Evolutionary conservation across 2,329 filamentous ascomycete species (phyloP).

Genomic region (Penicillium hesseltinei): DNA sequence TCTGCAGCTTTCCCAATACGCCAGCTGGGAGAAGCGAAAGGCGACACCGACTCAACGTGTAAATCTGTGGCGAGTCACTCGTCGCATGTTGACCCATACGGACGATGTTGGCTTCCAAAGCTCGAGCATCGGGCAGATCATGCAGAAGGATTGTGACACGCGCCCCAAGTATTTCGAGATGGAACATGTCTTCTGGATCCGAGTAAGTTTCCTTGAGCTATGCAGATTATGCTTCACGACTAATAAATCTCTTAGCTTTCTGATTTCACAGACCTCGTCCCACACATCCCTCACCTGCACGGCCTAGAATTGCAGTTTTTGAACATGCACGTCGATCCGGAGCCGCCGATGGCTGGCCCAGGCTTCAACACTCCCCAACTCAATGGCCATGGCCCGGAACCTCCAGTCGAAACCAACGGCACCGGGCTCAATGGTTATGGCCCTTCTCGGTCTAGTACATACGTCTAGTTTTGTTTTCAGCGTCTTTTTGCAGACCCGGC

Average conservation of each 20-base stretch:
- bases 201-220: slow-evolving; percentile 33
- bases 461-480: slow-evolving; percentile 35
- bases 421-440: slow-evolving; percentile 34
- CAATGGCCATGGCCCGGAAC: slow-evolving; percentile 32
- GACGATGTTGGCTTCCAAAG: slow-evolving; percentile 39
- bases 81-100: slow-evolving; percentile 46
- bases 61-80: slow-evolving; percentile 49
- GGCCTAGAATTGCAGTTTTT: slow-evolving; percentile 40
- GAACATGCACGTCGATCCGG: slow-evolving; percentile 43
- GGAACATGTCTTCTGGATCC: slow-evolving; percentile 53
- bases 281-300: slow-evolving; percentile 48
- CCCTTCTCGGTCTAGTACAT: slow-evolving; percentile 41
- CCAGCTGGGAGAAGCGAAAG: slow-evolving; percentile 47
- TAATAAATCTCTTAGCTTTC: slow-evolving; percentile 39
- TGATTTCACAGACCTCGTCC: slow-evolving; percentile 51
- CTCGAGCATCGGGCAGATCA: slow-evolving; percentile 40
- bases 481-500: slow-evolving; percentile 20
- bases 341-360: slow-evolving; percentile 31
- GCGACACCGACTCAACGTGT: slow-evolving; percentile 44
- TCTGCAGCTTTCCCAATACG: slow-evolving; percentile 49
- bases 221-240: not conserved
- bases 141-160: slow-evolving; percentile 44
- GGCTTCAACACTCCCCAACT: slow-evolving; percentile 22
- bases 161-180: slow-evolving; percentile 49
- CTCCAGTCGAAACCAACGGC: slow-evolving; percentile 30